Percentiles rank a stretch among this genome's conserved stretches.
phyloP scores from a whole-genome alignment of 2,329 filamentous ascomycete genomes.

The Venturia nashicola region DNA sequence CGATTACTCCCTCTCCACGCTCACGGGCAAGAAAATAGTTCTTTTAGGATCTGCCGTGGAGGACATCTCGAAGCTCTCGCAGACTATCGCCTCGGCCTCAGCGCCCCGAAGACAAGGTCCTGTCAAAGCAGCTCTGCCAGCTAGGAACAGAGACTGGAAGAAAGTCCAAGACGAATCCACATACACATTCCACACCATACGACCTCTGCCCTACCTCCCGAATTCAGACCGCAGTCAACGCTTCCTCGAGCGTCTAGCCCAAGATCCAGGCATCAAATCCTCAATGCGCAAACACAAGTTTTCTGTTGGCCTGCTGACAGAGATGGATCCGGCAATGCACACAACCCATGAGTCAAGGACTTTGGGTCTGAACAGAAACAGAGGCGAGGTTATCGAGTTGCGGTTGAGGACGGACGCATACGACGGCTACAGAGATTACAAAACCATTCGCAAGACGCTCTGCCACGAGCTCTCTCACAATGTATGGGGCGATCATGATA shows the following conservation, averaged over 20 bases:
- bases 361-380: slow-evolving; percentile 76
- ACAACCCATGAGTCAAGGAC: slow-evolving; percentile 74
- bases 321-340: slow-evolving; percentile 85
- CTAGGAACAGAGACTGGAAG: slow-evolving; percentile 29
- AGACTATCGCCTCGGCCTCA: slow-evolving; percentile 21
- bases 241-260: slow-evolving; percentile 63
- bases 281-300: slow-evolving; percentile 80
- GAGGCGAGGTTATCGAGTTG: slow-evolving; percentile 82
- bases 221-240: slow-evolving; percentile 56
- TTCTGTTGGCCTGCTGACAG: slow-evolving; percentile 72
- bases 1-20: slow-evolving; percentile 34
- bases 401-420: slow-evolving; percentile 85
- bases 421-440: slow-evolving; percentile 88
- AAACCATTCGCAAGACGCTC: slow-evolving; percentile 77
- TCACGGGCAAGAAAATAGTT: slow-evolving; percentile 48
- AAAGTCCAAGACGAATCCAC: slow-evolving; percentile 43
- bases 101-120: slow-evolving; percentile 26
- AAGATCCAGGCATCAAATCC: slow-evolving; percentile 74
- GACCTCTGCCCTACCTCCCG: slow-evolving; percentile 66
- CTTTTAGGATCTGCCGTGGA: slow-evolving; percentile 51
- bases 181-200: slow-evolving; percentile 73
- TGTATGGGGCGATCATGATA: slow-evolving; percentile 72
- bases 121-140: slow-evolving; percentile 28
- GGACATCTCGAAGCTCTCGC: slow-evolving; percentile 45
- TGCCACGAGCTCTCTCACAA: slow-evolving; percentile 96